Conservation (phyloP, 495 filamentous ascomycete species). For the Neurospora sp. region DNA sequence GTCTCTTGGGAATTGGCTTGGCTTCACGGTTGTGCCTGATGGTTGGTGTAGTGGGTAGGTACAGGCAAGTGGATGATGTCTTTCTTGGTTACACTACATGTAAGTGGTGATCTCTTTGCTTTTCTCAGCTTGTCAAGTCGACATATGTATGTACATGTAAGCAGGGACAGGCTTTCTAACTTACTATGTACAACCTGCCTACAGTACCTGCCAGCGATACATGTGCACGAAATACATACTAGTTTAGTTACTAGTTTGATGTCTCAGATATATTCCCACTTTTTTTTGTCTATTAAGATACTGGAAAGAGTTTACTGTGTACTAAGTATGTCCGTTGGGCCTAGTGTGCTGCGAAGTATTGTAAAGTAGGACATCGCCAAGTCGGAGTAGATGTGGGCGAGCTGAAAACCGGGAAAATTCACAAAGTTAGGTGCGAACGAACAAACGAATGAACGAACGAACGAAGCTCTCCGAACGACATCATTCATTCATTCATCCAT, state of each 20-base stretch:
- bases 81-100: neutral
- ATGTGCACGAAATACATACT: neutral
- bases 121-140: neutral
- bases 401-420: neutral
- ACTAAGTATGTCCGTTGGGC: neutral
- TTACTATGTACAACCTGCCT: neutral
- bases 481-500: neutral
- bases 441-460: neutral
- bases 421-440: neutral
- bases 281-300: neutral
- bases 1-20: neutral
- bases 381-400: neutral
- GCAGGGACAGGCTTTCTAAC: neutral
- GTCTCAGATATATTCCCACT: neutral
- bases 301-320: neutral
- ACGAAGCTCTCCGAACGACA: neutral
- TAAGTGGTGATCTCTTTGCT: neutral
- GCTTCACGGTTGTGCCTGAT: neutral
- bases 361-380: neutral
- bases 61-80: neutral
- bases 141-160: neutral
- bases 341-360: neutral
- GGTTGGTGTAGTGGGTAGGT: neutral
- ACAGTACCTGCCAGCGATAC: neutral
- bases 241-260: neutral